phyloP scores from a whole-genome alignment of 2,329 filamentous ascomycete species.

The Pestalotiopsis fici region DNA sequence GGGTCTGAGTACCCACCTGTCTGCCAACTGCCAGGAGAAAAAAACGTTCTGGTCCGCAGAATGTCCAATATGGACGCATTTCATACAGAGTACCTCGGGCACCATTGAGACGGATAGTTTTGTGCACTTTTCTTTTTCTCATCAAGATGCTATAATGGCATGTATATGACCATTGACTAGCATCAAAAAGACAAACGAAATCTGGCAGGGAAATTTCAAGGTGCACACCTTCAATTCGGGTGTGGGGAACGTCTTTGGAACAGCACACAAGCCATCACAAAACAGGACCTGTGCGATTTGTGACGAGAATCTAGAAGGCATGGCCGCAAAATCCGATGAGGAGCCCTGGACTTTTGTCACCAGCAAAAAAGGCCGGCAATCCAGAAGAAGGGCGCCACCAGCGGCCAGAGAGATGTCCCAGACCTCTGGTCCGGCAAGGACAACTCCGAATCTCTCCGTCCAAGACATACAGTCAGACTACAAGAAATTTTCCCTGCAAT shows the following conservation, averaged over 20 bases:
- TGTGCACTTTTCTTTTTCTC: too few relatives aligned
- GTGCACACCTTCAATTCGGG: too few relatives aligned
- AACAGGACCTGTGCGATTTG: background rate
- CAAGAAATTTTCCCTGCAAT: conserved; percentile 20
- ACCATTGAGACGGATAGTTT: too few relatives aligned
- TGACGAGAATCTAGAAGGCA: background rate
- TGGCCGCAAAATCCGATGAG: background rate
- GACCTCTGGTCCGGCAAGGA: background rate
- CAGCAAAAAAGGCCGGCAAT: background rate
- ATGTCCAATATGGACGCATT: background rate
- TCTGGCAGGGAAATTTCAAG: too few relatives aligned
- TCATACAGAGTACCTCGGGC: too few relatives aligned
- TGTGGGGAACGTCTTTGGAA: background rate
- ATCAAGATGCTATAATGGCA: too few relatives aligned
- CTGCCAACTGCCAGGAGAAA: background rate
- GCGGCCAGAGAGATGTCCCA: background rate
- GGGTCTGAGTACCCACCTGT: background rate
- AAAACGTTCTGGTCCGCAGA: background rate
- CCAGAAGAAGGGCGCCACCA: conserved; percentile 7
- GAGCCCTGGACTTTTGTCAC: conserved; percentile 7
- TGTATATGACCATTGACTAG: too few relatives aligned
- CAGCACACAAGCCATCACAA: background rate
- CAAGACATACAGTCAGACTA: conserved; percentile 24
- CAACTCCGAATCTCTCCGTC: conserved; percentile 18
- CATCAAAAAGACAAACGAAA: too few relatives aligned